Conservation (phyloP, 1,284 basidiomycete species). For the Ganoderma lingzhi region DNA sequence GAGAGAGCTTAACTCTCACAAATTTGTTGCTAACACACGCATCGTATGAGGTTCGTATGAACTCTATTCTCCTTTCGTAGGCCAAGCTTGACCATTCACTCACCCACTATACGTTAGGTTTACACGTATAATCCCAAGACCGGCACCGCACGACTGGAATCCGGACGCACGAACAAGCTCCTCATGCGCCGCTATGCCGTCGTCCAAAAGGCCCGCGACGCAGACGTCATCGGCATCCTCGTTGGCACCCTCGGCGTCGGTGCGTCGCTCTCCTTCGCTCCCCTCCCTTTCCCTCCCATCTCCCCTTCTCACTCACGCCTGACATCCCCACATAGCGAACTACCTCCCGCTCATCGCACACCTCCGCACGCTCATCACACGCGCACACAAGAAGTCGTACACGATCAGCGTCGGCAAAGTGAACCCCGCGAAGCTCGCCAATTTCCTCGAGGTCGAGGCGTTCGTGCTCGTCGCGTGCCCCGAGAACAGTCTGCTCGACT, state of each 20-base stretch:
- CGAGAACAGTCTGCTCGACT: slow-evolving; percentile 91
- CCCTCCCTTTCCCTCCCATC: no score
- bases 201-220: slow-evolving; percentile 90
- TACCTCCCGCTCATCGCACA: slow-evolving; percentile 86
- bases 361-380: slow-evolving; percentile 72
- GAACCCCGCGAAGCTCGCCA: slow-evolving; percentile 95
- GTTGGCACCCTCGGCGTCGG: slow-evolving; percentile 95
- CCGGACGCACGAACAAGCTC: slow-evolving; percentile 77
- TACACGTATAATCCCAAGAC: slow-evolving; percentile 80
- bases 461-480: slow-evolving; percentile 96
- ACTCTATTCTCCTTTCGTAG: not conserved
- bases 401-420: slow-evolving; percentile 96
- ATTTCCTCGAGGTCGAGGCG: slow-evolving; percentile 97
- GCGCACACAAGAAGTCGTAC: slow-evolving; percentile 87
- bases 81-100: not conserved
- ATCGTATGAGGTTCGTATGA: slow-evolving; percentile 47
- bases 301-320: not conserved
- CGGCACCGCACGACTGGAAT: slow-evolving; percentile 60
- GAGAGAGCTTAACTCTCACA: slow-evolving; percentile 83
- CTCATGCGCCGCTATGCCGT: slow-evolving; percentile 93
- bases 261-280: slow-evolving; percentile 45
- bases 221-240: slow-evolving; percentile 95
- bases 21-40: slow-evolving; percentile 88
- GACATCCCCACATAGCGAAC: slow-evolving; percentile 57
- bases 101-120: slow-evolving; percentile 52